Percentiles rank a stretch among this genome's conserved stretches.
Conservation (phyloP, 768 basidiomycete species). For the Leccinum fibrillosum region DNA sequence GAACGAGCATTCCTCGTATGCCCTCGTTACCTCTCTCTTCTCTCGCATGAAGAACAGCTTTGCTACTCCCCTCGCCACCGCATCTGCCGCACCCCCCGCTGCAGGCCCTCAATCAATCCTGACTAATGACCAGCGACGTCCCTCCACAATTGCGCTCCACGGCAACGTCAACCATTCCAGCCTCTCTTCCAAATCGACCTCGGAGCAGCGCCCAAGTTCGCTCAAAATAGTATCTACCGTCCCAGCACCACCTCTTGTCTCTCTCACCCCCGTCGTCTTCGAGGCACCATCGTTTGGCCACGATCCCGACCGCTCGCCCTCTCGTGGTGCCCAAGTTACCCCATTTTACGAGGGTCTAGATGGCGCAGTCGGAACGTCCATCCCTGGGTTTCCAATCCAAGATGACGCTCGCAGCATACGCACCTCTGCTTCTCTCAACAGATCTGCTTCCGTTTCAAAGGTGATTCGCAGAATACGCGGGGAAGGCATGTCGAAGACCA, state of each 20-base stretch:
- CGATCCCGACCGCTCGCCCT: conserved; percentile 60
- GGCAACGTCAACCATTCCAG: conserved; percentile 42
- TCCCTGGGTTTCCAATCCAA: conserved; percentile 90
- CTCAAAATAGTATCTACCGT: conserved; percentile 49
- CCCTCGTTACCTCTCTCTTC: conserved; percentile 76
- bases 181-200: conserved; percentile 44
- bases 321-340: conserved; percentile 47
- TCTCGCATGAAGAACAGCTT: conserved; percentile 81
- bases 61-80: conserved; percentile 59
- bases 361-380: conserved; percentile 68
- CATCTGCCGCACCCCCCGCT: conserved; percentile 36
- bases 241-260: conserved; percentile 80
- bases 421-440: conserved; percentile 66
- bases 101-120: conserved; percentile 29
- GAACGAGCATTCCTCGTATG: conserved; percentile 83
- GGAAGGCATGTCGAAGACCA: conserved; percentile 54
- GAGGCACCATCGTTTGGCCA: conserved; percentile 68
- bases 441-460: conserved; percentile 84
- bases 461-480: conserved; percentile 88
- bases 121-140: conserved; percentile 55
- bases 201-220: conserved; percentile 57
- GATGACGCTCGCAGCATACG: conserved; percentile 88
- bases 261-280: conserved; percentile 80
- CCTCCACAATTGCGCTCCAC: conserved; percentile 46
- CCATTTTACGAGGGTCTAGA: conserved; percentile 53